Conservation (phyloP, 805 yeast genomes). For the Lachancea meyersii region DNA sequence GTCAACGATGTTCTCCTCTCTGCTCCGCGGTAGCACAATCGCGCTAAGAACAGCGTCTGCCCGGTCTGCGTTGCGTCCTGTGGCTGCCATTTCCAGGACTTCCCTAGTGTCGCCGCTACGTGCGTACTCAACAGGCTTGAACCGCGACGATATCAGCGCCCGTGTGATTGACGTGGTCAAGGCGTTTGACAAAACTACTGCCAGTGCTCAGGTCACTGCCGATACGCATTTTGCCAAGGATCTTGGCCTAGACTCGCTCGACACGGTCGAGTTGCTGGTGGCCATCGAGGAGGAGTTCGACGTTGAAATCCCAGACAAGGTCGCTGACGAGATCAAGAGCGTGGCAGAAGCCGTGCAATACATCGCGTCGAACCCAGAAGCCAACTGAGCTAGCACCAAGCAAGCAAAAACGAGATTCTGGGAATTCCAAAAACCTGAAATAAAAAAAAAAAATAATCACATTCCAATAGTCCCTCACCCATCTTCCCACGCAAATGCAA, state of each 20-base stretch:
- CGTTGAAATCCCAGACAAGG: constrained; percentile 79
- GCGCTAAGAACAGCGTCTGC: constrained; percentile 29
- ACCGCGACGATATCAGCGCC: constrained; percentile 71
- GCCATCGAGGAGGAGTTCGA: constrained; percentile 92
- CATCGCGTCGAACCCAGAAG: constrained; percentile 60
- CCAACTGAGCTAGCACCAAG: constrained; percentile 29
- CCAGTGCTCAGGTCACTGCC: constrained; percentile 34
- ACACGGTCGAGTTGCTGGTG: constrained; percentile 91
- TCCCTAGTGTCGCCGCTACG: constrained; percentile 25
- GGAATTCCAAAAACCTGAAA: no score
- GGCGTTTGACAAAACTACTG: constrained; percentile 55
- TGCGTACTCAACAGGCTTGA: constrained; percentile 58
- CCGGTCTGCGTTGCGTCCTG: constrained; percentile 30
- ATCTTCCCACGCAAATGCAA: no score
- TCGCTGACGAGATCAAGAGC: constrained; percentile 88
- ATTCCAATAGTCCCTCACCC: no score
- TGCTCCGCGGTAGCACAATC: constrained; percentile 40
- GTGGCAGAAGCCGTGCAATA: constrained; percentile 91
- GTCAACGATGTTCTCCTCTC: constrained; percentile 46
- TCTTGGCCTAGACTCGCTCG: constrained; percentile 73
- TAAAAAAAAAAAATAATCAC: no score
- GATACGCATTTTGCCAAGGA: constrained; percentile 49
- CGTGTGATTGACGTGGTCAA: constrained; percentile 76
- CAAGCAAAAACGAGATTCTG: no score
- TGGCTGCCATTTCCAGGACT: constrained; percentile 20